These are phyloP conservation scores for Entoloma clypeatum DNA, from an alignment of 1,284 basidiomycete species.

Conservation along the genomic window DNA sequence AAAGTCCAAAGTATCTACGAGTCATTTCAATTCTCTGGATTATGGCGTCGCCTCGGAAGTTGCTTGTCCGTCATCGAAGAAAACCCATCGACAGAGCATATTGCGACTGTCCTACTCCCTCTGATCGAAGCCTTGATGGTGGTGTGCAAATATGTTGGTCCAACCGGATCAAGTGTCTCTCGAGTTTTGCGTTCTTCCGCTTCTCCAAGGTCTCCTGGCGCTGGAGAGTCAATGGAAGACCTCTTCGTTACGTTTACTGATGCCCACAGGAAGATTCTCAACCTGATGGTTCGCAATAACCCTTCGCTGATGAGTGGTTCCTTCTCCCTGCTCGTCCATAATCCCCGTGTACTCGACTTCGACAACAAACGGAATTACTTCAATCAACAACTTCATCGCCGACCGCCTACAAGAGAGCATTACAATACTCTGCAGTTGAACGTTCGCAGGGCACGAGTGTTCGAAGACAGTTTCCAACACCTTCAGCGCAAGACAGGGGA, in stretches of 20 bases:
- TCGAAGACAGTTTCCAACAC: conserved; percentile 95
- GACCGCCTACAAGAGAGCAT: conserved; percentile 76
- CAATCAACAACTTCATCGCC: conserved; percentile 91
- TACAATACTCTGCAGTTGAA: conserved; percentile 87
- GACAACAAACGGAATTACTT: conserved; percentile 99
- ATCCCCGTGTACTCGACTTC: conserved; percentile 96
- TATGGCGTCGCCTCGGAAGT: conserved; percentile 86
- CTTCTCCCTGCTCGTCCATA: conserved; percentile 94
- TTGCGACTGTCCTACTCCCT: conserved; percentile 87
- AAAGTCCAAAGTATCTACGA: conserved; percentile 85
- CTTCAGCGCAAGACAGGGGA: conserved; percentile 90
- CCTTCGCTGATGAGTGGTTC: conserved; percentile 98
- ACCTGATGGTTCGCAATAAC: conserved; percentile 97
- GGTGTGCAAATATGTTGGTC: conserved; percentile 90
- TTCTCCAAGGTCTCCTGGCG: conserved; percentile 64
- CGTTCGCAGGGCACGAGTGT: conserved; percentile 90
- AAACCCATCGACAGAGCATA: conserved; percentile 77
- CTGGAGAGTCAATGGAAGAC: conserved; percentile 77
- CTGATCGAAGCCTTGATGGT: conserved; percentile 97
- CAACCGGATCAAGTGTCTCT: conserved; percentile 46
- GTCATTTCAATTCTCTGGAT: conserved; percentile 78
- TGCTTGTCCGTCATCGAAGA: conserved; percentile 82
- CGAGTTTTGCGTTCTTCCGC: conserved; percentile 54
- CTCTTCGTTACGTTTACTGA: conserved; percentile 95
- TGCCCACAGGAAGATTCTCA: conserved; percentile 90